Evolutionary conservation across 116 monocot genomes (phyloP), one percentile per base, ranked within the genome.

Genomic region (Phalaenopsis hybrid): DNA sequence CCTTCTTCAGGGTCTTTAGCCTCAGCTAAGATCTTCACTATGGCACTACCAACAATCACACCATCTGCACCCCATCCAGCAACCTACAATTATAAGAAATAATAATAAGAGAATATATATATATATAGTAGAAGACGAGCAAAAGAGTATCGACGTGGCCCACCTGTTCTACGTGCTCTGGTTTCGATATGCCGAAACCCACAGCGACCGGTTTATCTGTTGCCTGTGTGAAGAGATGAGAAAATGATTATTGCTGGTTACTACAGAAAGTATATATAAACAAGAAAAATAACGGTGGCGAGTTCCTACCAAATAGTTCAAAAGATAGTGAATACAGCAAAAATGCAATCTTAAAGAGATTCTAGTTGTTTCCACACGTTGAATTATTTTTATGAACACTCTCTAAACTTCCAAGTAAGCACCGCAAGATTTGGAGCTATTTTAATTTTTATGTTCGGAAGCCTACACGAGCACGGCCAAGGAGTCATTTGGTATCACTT

Each of bases 51-150:
- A 41, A 98, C 92, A 67, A 95, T 98, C 74, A 92, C 95, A 57
- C 98, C 98, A 80, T 98, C 98, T 20, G 98, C 98, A 65, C 95
- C 98, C 98, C 98, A 98, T 84, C 87, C 86, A 4, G 98, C 89
- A 37, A 98, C 81, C 98, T 98, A 79, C n/a, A 78, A 44, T 74
- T 68, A 69, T 77, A 18, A 2, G 1, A 15, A 52, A 13, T 3
- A 31, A 31, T 3, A 52, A 52, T 52, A 52, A 52, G 15, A 31
- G 31, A 31, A 31, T 31, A 31, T 31, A 31, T 46, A 5, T 46
- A 46, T 46, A 46, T 8, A 3, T 52, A 16, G n/a, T 45, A 45
- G 33, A 75, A 72, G 15, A 2, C 50, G 57, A 15, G 37, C 50
- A 16, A 78, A 55, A 52, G 28, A 6, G 2, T 44, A 8, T 46